These are phyloP conservation scores for Pseudotulostoma volvatum DNA, from an alignment of 495 filamentous ascomycete species.

Conservation along the genomic window DNA sequence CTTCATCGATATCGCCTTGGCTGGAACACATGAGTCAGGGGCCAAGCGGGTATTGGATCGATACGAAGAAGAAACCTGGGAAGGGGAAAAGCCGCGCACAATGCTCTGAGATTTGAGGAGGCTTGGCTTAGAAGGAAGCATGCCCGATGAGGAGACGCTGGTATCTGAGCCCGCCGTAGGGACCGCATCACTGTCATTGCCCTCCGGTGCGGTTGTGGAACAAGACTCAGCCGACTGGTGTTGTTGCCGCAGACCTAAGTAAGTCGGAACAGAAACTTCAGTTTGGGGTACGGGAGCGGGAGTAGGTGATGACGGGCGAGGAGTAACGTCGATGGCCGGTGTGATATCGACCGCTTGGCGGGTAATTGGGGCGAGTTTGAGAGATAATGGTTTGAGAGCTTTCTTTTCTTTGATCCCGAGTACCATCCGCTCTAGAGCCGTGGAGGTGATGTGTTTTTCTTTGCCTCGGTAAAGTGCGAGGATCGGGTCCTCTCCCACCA, in stretches of 20 bases:
- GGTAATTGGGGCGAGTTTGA: conserved; percentile 23
- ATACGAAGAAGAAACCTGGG: conserved; percentile 55
- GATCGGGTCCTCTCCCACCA: conserved; percentile 33
- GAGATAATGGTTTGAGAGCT: conserved; percentile 40
- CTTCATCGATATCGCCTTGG: conserved; percentile 28
- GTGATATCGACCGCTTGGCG: conserved; percentile 40
- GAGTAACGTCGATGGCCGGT: conserved; percentile 8
- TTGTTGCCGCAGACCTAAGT: conserved; percentile 8
- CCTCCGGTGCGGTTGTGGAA: conserved; percentile 32
- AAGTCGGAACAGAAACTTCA: conserved; percentile 9
- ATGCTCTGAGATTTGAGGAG: conserved; percentile 54
- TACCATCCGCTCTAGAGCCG: conserved; percentile 80
- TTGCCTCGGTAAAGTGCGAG: conserved; percentile 45
- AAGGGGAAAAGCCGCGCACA: conserved; percentile 75
- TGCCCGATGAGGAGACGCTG: conserved; percentile 29
- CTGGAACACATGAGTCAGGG: conserved; percentile 27
- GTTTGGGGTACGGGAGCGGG: conserved; percentile 25
- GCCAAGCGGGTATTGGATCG: conserved; percentile 44
- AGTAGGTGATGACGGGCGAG: conserved; percentile 27
- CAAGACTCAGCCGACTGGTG: conserved; percentile 36
- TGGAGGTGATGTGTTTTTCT: conserved; percentile 81
- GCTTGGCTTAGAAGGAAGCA: conserved; percentile 20
- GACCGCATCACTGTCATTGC: conserved; percentile 28
- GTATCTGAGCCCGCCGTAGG: conserved; percentile 31
- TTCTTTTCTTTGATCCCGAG: conserved; percentile 70